Conservation (phyloP, 2,329 filamentous ascomycete genomes). For the Fonsecaea monophora region DNA sequence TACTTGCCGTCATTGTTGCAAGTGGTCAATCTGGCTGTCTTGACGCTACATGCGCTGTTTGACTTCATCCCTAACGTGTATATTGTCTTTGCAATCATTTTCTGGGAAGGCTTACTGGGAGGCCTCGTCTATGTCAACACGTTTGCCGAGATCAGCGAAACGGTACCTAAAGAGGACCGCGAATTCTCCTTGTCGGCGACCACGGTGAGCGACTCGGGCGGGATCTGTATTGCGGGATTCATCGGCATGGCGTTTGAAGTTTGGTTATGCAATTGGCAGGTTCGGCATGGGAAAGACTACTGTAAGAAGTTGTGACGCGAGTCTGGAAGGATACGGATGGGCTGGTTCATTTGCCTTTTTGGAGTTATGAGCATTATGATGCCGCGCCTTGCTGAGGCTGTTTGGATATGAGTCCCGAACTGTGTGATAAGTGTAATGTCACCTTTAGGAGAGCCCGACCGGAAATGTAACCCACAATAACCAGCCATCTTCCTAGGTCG, state of each 20-base stretch:
- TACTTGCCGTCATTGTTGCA: slow-evolving; percentile 86
- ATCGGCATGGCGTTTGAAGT: slow-evolving; percentile 83
- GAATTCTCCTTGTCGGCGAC: slow-evolving; percentile 92
- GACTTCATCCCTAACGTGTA: slow-evolving; percentile 86
- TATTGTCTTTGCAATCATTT: slow-evolving; percentile 81
- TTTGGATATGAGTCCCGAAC: background rate
- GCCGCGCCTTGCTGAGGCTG: background rate
- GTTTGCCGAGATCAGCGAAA: slow-evolving; percentile 91
- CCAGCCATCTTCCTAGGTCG: background rate
- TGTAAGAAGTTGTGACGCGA: slow-evolving; percentile 60
- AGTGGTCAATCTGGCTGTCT: slow-evolving; percentile 73
- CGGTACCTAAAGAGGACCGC: slow-evolving; percentile 75
- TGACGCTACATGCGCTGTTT: slow-evolving; percentile 78
- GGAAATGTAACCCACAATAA: background rate
- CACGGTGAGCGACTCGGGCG: slow-evolving; percentile 88
- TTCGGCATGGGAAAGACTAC: slow-evolving; percentile 77
- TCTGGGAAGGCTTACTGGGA: slow-evolving; percentile 93
- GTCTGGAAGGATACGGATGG: background rate
- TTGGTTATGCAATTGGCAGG: slow-evolving; percentile 82
- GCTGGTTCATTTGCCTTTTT: background rate
- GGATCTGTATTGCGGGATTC: slow-evolving; percentile 87
- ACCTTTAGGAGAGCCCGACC: background rate
- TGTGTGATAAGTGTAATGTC: background rate
- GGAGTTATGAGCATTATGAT: background rate
- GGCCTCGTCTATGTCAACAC: slow-evolving; percentile 95